Percentiles rank a stretch among this genome's conserved stretches.
Evolutionary conservation across 2,329 filamentous ascomycete species (phyloP).

Genomic region (Myrmaecium sp.): DNA sequence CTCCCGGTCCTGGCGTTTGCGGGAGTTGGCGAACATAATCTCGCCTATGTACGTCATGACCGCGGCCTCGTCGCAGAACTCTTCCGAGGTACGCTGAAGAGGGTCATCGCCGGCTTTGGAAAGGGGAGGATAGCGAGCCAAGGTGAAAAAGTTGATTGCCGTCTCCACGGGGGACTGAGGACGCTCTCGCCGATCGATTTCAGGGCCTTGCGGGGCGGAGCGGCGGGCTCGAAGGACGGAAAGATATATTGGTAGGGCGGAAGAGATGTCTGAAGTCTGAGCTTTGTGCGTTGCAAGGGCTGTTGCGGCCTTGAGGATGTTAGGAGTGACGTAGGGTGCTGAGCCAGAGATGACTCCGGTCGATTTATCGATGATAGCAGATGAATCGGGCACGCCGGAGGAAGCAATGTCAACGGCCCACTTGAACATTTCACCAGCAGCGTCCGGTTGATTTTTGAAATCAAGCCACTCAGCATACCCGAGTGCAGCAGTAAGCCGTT

Average conservation of each 20-base stretch:
- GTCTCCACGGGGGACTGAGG: slow-evolving; percentile 10
- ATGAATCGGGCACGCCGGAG: slow-evolving; percentile 30
- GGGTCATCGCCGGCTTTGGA: slow-evolving; percentile 53
- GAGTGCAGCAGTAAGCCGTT: slow-evolving; percentile 66
- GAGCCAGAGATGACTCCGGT: slow-evolving; percentile 35
- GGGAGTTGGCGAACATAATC: slow-evolving; percentile 57
- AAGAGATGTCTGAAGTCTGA: slow-evolving; percentile 44
- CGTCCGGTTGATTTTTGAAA: slow-evolving; percentile 50
- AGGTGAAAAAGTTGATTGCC: slow-evolving; percentile 29
- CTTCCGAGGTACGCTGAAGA: slow-evolving; percentile 44
- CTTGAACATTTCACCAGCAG: slow-evolving; percentile 54
- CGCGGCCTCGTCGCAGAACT: slow-evolving; percentile 69
- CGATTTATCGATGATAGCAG: slow-evolving; percentile 39
- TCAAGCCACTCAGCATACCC: slow-evolving; percentile 76
- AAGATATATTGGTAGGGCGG: slow-evolving; percentile 68
- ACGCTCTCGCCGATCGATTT: slow-evolving; percentile 14
- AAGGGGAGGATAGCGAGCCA: slow-evolving; percentile 49
- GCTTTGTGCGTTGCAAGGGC: slow-evolving; percentile 67
- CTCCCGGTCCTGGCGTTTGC: slow-evolving; percentile 33
- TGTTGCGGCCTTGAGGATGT: slow-evolving; percentile 59
- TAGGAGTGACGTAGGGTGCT: slow-evolving; percentile 36
- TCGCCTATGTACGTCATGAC: slow-evolving; percentile 86
- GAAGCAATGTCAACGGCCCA: slow-evolving; percentile 63
- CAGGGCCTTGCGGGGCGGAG: slow-evolving; percentile 30
- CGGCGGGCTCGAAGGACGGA: slow-evolving; percentile 69